Base-by-base conservation (phyloP, 139 green algal species). In the Trebouxia sp. region DNA sequence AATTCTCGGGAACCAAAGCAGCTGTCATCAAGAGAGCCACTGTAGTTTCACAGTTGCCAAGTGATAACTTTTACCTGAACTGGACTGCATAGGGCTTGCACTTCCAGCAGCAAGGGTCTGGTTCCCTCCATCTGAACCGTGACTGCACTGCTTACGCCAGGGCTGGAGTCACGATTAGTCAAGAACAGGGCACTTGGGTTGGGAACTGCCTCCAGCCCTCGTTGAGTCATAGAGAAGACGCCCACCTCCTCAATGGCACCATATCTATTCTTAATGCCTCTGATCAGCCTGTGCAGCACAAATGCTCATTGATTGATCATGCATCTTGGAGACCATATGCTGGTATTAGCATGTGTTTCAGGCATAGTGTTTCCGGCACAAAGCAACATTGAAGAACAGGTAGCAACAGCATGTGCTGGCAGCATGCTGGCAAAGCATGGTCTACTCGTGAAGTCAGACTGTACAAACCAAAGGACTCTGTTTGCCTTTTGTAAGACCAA, bases 221-320 rank as follows among this genome's bases (percentile, higher is more conserved):
- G 48, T 20, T 91, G 81, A 6, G 65, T 75, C 94, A 98, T 98
- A 41, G 90, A 65, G 79, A 98, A 97, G 28, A 97, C 80, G 0
- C 94, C 92, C 24, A 80, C 92, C 88, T 98, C 95, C 51, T 97
- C 91, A 2, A 90, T 94, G 55, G 83, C 55, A 20, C 93, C 95
- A 80, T 92, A 94, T 17, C 95, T 82, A 78, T 98, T 98, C 86
- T 98, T 98, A 32, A 91, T 83, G 65, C 80, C 82, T 5, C 95
- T 83, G 41, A 98, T 47, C 24, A 91, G 65, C n/a, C 87, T 56
- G 69, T n/a, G n/a, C n/a, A n/a, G n/a, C n/a, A n/a, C n/a, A n/a
- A n/a, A n/a, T n/a, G n/a, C n/a, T n/a, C n/a, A n/a, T n/a, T n/a
- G n/a, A n/a, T n/a, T n/a, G n/a, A n/a, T n/a, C n/a, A n/a, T n/a